Evolutionary conservation across 164 flowering plant species (phyloP).

Genomic region (Echeveria elegans): DNA sequence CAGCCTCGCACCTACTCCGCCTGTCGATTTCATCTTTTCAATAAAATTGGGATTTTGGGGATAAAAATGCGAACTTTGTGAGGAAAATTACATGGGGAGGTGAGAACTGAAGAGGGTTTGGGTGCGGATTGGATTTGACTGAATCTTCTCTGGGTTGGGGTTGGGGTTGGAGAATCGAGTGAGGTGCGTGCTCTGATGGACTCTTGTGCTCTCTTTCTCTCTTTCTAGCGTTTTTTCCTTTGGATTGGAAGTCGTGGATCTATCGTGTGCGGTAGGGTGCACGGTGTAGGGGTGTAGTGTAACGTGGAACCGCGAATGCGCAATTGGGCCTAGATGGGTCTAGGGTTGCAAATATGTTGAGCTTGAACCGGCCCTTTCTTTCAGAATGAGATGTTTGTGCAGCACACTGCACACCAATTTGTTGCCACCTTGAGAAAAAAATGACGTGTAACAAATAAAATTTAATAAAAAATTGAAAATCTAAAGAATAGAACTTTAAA

Average conservation of each 20-base stretch:
- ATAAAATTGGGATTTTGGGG: background rate
- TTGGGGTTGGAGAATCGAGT: background rate
- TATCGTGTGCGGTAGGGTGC: background rate
- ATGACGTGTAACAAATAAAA: too few species aligned
- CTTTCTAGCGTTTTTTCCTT: background rate
- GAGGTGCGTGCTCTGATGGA: background rate
- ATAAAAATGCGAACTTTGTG: background rate
- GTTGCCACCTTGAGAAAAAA: too few species aligned
- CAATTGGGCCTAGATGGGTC: too few species aligned
- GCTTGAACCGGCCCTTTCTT: too few species aligned
- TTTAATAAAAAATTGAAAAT: too few species aligned
- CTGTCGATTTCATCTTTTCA: background rate
- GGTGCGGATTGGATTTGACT: background rate
- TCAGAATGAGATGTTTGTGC: too few species aligned
- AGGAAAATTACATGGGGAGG: background rate
- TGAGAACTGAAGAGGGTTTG: constrained; percentile 6
- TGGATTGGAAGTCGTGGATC: background rate
- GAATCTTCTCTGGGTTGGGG: too few species aligned
- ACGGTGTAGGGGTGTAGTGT: too few species aligned
- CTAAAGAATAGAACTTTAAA: too few species aligned
- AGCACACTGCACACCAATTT: too few species aligned
- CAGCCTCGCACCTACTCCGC: background rate
- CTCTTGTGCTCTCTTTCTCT: background rate
- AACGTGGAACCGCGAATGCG: too few species aligned
- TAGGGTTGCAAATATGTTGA: too few species aligned